Conservation (phyloP, 2,329 filamentous ascomycete species). For the Fusarium brachygibbosum region DNA sequence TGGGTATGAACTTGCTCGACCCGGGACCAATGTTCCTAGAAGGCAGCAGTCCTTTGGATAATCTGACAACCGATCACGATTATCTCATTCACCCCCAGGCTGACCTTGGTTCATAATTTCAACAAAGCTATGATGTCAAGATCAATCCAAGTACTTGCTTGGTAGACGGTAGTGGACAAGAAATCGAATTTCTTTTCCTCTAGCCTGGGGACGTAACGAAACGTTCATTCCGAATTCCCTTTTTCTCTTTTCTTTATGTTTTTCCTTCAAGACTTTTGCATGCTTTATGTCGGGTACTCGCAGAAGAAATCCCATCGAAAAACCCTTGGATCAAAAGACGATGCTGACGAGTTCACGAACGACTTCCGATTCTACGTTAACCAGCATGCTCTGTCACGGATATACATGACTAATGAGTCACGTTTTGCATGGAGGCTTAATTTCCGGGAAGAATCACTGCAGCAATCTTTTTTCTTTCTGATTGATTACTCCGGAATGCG, state of each 20-base stretch:
- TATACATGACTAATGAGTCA: slow-evolving; percentile 62
- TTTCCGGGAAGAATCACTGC: slow-evolving; percentile 44
- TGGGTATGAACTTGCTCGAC: slow-evolving; percentile 64
- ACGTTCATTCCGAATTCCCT: slow-evolving; percentile 33
- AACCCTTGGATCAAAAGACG: slow-evolving; percentile 47
- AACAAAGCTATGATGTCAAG: neutral
- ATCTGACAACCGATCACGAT: neutral
- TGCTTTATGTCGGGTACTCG: slow-evolving; percentile 50
- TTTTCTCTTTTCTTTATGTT: slow-evolving; percentile 14
- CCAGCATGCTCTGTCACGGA: slow-evolving; percentile 54
- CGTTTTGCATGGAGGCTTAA: slow-evolving; percentile 59
- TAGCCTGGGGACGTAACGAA: slow-evolving; percentile 21
- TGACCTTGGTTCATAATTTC: neutral
- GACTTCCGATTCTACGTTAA: slow-evolving; percentile 54
- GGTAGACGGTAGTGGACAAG: slow-evolving; percentile 16
- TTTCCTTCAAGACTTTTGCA: slow-evolving; percentile 39
- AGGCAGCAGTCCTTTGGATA: slow-evolving; percentile 53
- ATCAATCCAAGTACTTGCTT: slow-evolving; percentile 16
- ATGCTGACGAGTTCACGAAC: slow-evolving; percentile 57
- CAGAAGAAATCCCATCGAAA: slow-evolving; percentile 48
- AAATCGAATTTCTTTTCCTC: slow-evolving; percentile 3
- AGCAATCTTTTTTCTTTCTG: slow-evolving; percentile 45
- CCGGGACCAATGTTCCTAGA: slow-evolving; percentile 59
- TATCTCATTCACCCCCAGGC: neutral
- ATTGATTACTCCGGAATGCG: slow-evolving; percentile 48